Evolutionary conservation across 352 stramenopile species (phyloP).

Genomic region (Phytophthora pisi): DNA sequence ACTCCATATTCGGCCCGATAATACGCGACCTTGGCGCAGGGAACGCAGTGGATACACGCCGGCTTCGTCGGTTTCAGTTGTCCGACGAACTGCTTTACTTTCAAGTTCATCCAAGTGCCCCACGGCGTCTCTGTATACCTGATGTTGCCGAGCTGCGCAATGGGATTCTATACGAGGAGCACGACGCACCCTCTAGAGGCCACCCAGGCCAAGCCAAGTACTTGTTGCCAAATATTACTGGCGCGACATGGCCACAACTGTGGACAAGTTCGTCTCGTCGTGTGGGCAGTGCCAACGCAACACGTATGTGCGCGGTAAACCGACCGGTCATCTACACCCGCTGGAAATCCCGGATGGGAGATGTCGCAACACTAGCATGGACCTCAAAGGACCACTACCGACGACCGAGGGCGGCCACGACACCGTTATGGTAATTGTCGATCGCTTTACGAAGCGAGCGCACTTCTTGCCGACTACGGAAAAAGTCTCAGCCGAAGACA

Average conservation of each 20-base stretch:
- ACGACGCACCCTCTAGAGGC: conserved; percentile 1
- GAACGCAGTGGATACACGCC: background rate
- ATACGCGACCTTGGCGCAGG: background rate
- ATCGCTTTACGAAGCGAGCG: conserved; percentile 13
- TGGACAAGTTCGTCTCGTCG: conserved; percentile 5
- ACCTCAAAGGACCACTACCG: conserved; percentile 9
- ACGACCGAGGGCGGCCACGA: conserved; percentile 2
- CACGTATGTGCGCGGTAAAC: conserved; percentile 8
- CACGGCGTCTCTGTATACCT: conserved; percentile 14
- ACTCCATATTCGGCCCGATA: background rate
- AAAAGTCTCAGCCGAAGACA: background rate
- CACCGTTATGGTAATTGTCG: conserved; percentile 11
- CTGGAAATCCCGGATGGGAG: conserved; percentile 13
- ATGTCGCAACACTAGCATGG: conserved; percentile 24
- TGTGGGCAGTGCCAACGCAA: conserved; percentile 21
- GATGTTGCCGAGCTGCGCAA: conserved; percentile 6
- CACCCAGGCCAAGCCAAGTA: conserved; percentile 11
- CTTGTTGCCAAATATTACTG: conserved; percentile 11
- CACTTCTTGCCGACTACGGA: conserved; percentile 8
- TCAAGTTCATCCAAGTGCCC: background rate
- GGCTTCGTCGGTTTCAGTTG: conserved; percentile 3
- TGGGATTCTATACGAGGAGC: conserved; percentile 1
- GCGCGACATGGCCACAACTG: background rate
- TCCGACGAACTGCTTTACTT: conserved; percentile 11
- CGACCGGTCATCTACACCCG: background rate